Percentiles rank a stretch among this genome's conserved stretches.
Conservation (phyloP, 2,329 filamentous ascomycete species). For the Nemania diffusa region DNA sequence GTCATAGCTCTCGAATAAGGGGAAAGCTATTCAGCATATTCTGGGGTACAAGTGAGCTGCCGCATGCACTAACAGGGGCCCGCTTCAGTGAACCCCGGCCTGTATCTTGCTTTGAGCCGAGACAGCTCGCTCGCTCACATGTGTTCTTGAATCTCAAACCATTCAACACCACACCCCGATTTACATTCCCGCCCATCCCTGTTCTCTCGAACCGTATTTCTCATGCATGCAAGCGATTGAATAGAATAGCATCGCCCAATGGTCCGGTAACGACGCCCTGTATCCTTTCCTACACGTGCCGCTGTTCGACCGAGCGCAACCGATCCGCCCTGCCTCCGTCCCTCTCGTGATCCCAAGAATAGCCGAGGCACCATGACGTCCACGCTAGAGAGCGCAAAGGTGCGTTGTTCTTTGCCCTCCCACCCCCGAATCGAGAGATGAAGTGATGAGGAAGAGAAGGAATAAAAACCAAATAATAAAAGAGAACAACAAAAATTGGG, state of each 20-base stretch:
- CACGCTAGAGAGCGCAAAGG: constrained; percentile 41
- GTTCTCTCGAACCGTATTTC: no score
- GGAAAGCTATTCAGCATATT: neutral
- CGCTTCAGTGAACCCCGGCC: constrained; percentile 14
- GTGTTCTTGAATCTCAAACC: constrained; percentile 12
- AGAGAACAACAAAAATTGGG: neutral
- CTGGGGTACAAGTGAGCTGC: constrained; percentile 7
- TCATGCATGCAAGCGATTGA: neutral
- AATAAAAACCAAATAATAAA: neutral
- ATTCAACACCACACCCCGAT: constrained; percentile 5
- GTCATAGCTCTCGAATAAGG: constrained; percentile 21
- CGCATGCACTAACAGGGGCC: constrained; percentile 22
- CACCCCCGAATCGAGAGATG: neutral
- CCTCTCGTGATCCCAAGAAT: constrained; percentile 27
- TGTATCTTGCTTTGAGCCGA: constrained; percentile 30
- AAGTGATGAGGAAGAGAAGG: constrained; percentile 5
- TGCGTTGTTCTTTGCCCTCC: constrained; percentile 29
- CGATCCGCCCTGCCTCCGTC: neutral
- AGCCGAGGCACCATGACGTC: constrained; percentile 47
- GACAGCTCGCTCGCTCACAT: constrained; percentile 22
- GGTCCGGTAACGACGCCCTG: constrained; percentile 12
- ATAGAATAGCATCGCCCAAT: constrained; percentile 3
- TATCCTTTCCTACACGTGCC: neutral
- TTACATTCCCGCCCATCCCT: neutral
- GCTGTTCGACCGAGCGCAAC: constrained; percentile 26